Conservation (phyloP, 1,139 yeast genomes). For the Hemisphaericaspora xylanilytica region DNA sequence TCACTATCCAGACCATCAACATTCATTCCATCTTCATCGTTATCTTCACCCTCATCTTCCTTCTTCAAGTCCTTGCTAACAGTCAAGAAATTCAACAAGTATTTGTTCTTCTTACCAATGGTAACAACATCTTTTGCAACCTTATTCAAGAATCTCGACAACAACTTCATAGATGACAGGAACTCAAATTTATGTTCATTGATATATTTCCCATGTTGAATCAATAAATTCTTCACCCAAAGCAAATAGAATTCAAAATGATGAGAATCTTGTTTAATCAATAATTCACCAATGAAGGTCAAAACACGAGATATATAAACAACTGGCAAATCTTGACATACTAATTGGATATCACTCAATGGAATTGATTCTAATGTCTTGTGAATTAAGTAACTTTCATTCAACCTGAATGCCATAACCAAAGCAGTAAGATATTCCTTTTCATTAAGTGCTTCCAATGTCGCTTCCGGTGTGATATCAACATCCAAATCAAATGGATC, state of each 20-base stretch:
- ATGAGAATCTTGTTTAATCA: conserved; percentile 60
- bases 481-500: conserved; percentile 96
- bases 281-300: conserved; percentile 65
- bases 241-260: conserved; percentile 81
- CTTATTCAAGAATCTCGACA: conserved; percentile 73
- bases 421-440: conserved; percentile 77
- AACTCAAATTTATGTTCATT: conserved; percentile 62
- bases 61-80: conserved; percentile 21
- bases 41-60: conserved; percentile 17
- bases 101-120: conserved; percentile 54
- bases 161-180: conserved; percentile 62
- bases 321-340: conserved; percentile 66
- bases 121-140: conserved; percentile 70
- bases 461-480: conserved; percentile 83
- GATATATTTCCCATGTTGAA: conserved; percentile 77
- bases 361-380: conserved; percentile 78
- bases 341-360: conserved; percentile 62
- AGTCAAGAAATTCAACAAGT: conserved; percentile 44
- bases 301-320: conserved; percentile 72
- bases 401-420: conserved; percentile 91
- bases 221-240: conserved; percentile 72
- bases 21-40: conserved; percentile 16
- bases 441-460: conserved; percentile 59
- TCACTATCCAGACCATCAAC: conserved; percentile 16
- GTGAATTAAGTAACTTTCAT: conserved; percentile 73